phyloP scores from a whole-genome alignment of 768 basidiomycete genomes.

The Kwoniella europaea region DNA sequence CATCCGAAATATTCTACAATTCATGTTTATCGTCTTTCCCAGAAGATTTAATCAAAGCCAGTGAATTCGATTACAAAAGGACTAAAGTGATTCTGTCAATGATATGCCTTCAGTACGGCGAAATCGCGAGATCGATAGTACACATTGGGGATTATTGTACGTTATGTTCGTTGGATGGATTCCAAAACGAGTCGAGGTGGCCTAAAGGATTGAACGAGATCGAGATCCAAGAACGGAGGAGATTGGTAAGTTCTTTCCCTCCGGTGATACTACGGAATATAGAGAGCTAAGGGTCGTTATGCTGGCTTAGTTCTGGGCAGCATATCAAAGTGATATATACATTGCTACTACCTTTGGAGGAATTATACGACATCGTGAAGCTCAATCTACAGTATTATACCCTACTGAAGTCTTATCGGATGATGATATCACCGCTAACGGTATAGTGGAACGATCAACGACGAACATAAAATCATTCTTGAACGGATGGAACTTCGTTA shows the following conservation, averaged over 20 bases:
- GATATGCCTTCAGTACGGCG: constrained; percentile 45
- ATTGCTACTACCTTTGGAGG: constrained; percentile 44
- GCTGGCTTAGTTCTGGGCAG: constrained; percentile 42
- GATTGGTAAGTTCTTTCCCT: constrained; percentile 37
- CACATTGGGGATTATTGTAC: constrained; percentile 47
- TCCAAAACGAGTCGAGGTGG: constrained; percentile 47
- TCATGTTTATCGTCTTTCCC: constrained; percentile 36
- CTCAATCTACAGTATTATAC: constrained; percentile 45
- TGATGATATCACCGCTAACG: constrained; percentile 35
- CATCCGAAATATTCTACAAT: constrained; percentile 41
- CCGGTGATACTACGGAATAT: too few species aligned
- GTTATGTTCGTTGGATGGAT: constrained; percentile 38
- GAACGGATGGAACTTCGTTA: constrained; percentile 50
- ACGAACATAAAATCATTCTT: constrained; percentile 32
- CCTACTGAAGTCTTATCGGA: constrained; percentile 48
- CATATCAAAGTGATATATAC: constrained; percentile 47
- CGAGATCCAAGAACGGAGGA: constrained; percentile 43
- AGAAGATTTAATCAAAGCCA: constrained; percentile 23
- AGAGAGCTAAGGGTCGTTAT: too few species aligned
- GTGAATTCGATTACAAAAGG: constrained; percentile 46
- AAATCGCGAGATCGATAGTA: constrained; percentile 23
- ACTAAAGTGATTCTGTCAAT: constrained; percentile 40
- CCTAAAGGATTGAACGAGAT: constrained; percentile 33
- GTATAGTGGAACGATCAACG: not conserved
- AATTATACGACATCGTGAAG: constrained; percentile 42